Evolutionary conservation across 495 filamentous ascomycete species (phyloP).

Genomic region (Melanomma pulvis-pyrius): DNA sequence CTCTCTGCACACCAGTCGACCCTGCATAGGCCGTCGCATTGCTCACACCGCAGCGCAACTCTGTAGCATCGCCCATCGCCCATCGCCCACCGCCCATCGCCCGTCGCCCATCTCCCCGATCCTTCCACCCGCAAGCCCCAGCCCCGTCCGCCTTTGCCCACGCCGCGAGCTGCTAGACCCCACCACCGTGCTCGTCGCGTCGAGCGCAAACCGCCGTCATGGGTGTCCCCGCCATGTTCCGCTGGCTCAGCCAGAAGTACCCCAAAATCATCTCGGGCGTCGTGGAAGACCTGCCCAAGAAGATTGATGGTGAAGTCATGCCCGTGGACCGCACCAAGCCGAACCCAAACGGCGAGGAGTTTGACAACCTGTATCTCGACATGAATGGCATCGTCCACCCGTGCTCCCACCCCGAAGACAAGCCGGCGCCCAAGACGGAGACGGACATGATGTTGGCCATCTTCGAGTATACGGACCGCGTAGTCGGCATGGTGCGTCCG

Average conservation of each 20-base stretch:
- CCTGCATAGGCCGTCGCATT: background rate
- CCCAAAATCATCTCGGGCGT: conserved; percentile 94
- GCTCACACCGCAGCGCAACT: background rate
- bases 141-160: background rate
- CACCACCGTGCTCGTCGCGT: conserved; percentile 1
- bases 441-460: conserved; percentile 99
- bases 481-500: conserved; percentile 97
- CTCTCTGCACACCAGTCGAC: background rate
- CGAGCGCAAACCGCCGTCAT: conserved; percentile 54
- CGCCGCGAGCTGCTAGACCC: background rate
- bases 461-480: conserved; percentile 95
- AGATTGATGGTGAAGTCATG: conserved; percentile 76
- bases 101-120: background rate
- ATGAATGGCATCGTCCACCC: conserved; percentile 99
- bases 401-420: conserved; percentile 96
- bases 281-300: conserved; percentile 77
- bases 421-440: conserved; percentile 85
- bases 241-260: conserved; percentile 94
- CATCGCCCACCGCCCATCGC: background rate
- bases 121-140: background rate
- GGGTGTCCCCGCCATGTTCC: conserved; percentile 92
- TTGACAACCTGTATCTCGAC: conserved; percentile 96
- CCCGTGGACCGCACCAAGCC: conserved; percentile 81
- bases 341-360: conserved; percentile 97
- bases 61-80: background rate